A percentile compares a stretch with the other conserved stretches of the same genome.
phyloP scores from a whole-genome alignment of 2,329 filamentous ascomycete species.

The Paramyrothecium sp. region DNA sequence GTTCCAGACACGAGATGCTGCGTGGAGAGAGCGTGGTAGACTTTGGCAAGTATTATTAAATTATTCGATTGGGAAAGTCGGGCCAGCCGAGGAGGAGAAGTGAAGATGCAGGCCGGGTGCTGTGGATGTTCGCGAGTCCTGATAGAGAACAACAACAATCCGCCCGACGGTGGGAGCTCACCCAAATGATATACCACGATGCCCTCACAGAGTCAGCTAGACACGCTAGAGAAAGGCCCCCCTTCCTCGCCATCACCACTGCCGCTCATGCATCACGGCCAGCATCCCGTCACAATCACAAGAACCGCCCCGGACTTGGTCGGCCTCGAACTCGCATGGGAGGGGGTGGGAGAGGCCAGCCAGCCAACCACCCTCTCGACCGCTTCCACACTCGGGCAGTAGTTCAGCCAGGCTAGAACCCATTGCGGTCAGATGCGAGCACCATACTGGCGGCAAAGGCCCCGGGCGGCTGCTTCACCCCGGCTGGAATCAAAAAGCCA shows the following conservation, averaged over 20 bases:
- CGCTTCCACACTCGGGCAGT: no score
- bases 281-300: neutral
- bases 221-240: neutral
- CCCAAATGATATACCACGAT: neutral
- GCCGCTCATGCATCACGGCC: neutral
- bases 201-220: no score
- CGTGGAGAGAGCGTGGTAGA: neutral
- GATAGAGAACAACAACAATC: neutral
- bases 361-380: no score
- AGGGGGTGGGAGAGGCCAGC: no score
- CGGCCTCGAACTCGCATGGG: no score
- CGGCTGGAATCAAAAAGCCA: no score
- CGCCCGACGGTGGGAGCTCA: neutral
- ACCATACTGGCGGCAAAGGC: no score
- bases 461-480: no score
- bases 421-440: no score
- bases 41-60: neutral
- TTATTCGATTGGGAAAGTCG: neutral
- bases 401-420: no score
- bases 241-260: neutral
- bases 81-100: conserved; percentile 1
- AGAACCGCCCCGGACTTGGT: neutral
- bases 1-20: neutral
- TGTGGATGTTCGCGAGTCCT: neutral
- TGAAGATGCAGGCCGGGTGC: neutral